Percentiles rank a stretch among this genome's conserved stretches.
Conservation (phyloP, 352 stramenopile species). For the Pythium brachiatum region DNA sequence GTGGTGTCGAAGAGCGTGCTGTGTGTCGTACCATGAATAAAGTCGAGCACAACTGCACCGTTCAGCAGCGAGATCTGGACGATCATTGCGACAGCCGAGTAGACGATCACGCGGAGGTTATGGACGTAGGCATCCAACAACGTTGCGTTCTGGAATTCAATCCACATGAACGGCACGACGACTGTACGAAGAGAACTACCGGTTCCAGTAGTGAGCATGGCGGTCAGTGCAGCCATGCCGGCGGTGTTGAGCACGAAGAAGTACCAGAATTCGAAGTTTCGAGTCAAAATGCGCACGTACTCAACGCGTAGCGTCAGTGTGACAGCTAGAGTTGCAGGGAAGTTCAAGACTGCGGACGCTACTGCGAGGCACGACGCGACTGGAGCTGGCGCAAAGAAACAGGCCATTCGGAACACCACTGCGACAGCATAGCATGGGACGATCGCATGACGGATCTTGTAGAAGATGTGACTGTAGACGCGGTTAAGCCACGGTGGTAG, state of each 20-base stretch:
- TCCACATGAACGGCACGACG: slow-evolving; percentile 19
- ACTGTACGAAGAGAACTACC: background rate
- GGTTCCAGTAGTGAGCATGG: background rate
- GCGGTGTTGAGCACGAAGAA: background rate
- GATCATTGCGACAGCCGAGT: background rate
- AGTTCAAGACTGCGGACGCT: background rate
- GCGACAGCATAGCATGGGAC: background rate
- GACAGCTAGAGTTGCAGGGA: background rate
- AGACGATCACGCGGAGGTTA: background rate
- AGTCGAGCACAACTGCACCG: background rate
- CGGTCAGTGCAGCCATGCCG: background rate
- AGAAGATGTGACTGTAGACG: background rate
- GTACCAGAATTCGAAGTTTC: background rate
- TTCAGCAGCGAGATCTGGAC: slow-evolving; percentile 1
- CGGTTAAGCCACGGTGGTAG: background rate
- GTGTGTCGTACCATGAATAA: background rate
- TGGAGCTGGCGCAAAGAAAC: background rate
- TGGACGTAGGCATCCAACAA: background rate
- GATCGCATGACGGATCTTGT: background rate
- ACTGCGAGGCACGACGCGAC: background rate
- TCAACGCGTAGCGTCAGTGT: background rate
- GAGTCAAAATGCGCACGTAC: background rate
- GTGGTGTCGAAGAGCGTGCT: background rate
- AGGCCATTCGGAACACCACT: background rate
- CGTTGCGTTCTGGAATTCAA: slow-evolving; percentile 16